phyloP scores from a whole-genome alignment of 2,329 filamentous ascomycete species.

The Colletotrichum sp. region DNA sequence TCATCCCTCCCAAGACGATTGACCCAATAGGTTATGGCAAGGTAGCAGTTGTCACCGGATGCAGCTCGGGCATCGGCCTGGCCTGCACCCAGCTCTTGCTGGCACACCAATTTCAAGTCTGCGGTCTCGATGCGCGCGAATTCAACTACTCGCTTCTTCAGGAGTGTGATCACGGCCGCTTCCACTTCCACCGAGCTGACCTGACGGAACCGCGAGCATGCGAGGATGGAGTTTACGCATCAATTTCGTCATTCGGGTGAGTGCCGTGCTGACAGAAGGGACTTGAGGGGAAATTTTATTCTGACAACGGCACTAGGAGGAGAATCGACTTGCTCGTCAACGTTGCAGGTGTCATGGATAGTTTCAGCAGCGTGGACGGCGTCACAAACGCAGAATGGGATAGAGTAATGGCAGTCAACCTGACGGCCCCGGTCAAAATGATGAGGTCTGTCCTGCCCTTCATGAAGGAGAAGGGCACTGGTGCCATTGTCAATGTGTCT shows the following conservation, averaged over 20 bases:
- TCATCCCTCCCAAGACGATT: constrained; percentile 26
- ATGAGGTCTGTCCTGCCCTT: constrained; percentile 47
- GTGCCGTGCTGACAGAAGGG: background rate
- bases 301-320: background rate
- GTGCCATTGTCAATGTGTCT: constrained; percentile 46
- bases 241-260: constrained; percentile 1
- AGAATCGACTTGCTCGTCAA: constrained; percentile 48
- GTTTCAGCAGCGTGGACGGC: constrained; percentile 41
- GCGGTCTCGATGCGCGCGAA: background rate
- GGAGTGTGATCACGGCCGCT: constrained; percentile 28
- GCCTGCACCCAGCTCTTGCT: constrained; percentile 35
- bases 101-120: constrained; percentile 9
- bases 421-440: constrained; percentile 47
- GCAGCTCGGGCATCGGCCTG: constrained; percentile 36
- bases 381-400: constrained; percentile 44
- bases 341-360: constrained; percentile 48
- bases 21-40: constrained; percentile 20
- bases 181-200: constrained; percentile 38
- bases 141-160: constrained; percentile 25
- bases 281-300: background rate
- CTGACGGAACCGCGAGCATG: constrained; percentile 30
- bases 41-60: constrained; percentile 34
- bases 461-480: constrained; percentile 42
- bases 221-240: constrained; percentile 23
- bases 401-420: constrained; percentile 42